phyloP scores from a whole-genome alignment of 1,139 yeast genomes.

The Kurtzmaniella quercitrusa region DNA sequence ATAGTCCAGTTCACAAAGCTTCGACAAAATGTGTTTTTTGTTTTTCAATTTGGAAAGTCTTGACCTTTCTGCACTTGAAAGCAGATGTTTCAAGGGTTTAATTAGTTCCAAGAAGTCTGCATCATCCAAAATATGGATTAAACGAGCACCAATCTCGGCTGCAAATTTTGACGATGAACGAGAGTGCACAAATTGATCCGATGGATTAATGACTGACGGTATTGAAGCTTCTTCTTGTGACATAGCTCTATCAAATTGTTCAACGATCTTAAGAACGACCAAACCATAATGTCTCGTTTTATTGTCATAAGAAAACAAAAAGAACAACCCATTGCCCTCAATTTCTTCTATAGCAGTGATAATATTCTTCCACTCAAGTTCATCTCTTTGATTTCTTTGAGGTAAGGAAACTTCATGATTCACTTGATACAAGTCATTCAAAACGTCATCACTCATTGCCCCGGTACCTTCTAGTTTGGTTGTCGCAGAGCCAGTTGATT shows the following conservation, averaged over 20 bases:
- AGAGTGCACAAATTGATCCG: constrained; percentile 31
- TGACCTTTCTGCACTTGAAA: constrained; percentile 79
- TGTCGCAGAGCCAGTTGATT: constrained; percentile 7
- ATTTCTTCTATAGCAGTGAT: constrained; percentile 87
- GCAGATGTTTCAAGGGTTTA: constrained; percentile 51
- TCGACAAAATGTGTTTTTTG: constrained; percentile 61
- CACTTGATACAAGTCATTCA: constrained; percentile 42
- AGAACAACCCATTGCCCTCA: constrained; percentile 92
- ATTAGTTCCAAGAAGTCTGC: constrained; percentile 67
- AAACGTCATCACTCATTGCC: constrained; percentile 35
- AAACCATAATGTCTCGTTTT: constrained; percentile 71
- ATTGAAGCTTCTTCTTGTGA: constrained; percentile 41
- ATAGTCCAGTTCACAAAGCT: constrained; percentile 84
- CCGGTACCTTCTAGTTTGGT: constrained; percentile 16
- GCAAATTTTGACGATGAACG: constrained; percentile 68
- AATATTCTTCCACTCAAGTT: constrained; percentile 71
- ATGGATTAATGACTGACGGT: neutral
- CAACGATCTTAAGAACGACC: constrained; percentile 67
- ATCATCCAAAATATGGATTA: constrained; percentile 72
- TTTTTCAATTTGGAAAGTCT: constrained; percentile 62
- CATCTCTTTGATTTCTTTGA: constrained; percentile 49
- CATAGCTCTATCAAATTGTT: constrained; percentile 80
- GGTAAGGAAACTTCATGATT: constrained; percentile 18
- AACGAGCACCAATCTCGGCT: constrained; percentile 74
- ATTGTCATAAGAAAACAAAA: constrained; percentile 84